A percentile compares a stretch with the other conserved stretches of the same genome.
phyloP scores from a whole-genome alignment of 176 grass and related monocot genomes.

The Ananas comosus region DNA sequence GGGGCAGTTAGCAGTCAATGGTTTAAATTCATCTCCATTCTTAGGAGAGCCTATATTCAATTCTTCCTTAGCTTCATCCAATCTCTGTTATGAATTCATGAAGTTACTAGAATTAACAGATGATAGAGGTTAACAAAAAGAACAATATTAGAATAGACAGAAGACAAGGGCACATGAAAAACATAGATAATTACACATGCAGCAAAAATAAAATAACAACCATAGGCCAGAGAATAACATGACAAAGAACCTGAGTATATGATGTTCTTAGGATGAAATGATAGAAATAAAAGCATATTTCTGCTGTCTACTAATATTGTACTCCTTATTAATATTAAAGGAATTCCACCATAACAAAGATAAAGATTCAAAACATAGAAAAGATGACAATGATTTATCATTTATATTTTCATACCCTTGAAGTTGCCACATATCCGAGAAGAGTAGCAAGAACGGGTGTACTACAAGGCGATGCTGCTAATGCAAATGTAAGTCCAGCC shows the following conservation, averaged over 20 bases:
- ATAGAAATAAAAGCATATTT: background rate
- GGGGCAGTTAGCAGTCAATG: background rate
- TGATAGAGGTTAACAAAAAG: background rate
- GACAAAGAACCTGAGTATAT: background rate
- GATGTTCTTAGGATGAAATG: background rate
- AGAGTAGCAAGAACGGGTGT: conserved; percentile 94
- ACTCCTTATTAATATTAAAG: background rate
- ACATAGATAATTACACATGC: background rate
- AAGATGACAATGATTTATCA: background rate
- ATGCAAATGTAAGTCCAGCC: conserved; percentile 92
- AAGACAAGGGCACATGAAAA: background rate
- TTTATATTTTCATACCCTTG: conserved; percentile 50
- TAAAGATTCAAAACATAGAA: background rate
- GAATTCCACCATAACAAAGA: background rate
- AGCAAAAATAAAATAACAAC: background rate
- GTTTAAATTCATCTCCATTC: background rate
- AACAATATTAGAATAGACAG: background rate
- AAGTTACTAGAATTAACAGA: background rate
- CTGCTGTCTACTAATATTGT: background rate
- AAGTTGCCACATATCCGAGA: conserved; percentile 87
- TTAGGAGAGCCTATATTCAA: background rate
- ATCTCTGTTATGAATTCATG: background rate
- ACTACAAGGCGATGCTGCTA: conserved; percentile 95
- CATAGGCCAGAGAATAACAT: background rate
- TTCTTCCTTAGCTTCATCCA: background rate